A percentile compares a stretch with the other conserved stretches of the same genome.
Evolutionary conservation across 2,329 filamentous ascomycete genomes (phyloP).

Genomic region (Alternaria gaisen): DNA sequence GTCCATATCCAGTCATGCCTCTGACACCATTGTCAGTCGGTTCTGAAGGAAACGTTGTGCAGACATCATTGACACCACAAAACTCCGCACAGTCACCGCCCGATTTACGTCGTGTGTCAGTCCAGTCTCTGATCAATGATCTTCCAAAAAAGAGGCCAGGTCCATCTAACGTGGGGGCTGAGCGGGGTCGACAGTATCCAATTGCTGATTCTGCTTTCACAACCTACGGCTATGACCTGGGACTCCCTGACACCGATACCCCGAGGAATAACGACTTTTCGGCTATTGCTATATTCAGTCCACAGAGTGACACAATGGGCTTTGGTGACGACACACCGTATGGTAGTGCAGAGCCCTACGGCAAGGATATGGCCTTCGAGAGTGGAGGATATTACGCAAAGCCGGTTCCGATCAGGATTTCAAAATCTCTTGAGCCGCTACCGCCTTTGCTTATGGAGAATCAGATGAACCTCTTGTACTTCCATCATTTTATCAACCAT

Average conservation of each 20-base stretch:
- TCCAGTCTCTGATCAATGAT: slow-evolving; percentile 67
- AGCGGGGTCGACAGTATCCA: slow-evolving; percentile 49
- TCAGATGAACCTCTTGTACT: slow-evolving; percentile 81
- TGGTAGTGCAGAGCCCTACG: slow-evolving; percentile 49
- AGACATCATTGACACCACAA: slow-evolving; percentile 30
- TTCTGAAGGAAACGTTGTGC: slow-evolving; percentile 42
- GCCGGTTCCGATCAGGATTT: slow-evolving; percentile 71
- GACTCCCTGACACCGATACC: slow-evolving; percentile 73
- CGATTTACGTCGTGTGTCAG: slow-evolving; percentile 65
- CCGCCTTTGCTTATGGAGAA: slow-evolving; percentile 70
- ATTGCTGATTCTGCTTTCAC: slow-evolving; percentile 46
- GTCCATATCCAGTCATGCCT: slow-evolving; percentile 55
- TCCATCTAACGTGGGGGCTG: slow-evolving; percentile 51
- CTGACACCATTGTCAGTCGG: slow-evolving; percentile 55
- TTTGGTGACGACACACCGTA: slow-evolving; percentile 48
- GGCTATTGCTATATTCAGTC: slow-evolving; percentile 63
- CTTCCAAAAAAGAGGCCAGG: slow-evolving; percentile 27
- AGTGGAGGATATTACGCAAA: slow-evolving; percentile 74
- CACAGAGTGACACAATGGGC: slow-evolving; percentile 40
- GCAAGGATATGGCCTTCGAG: slow-evolving; percentile 63
- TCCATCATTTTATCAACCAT: slow-evolving; percentile 79
- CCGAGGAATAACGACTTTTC: slow-evolving; percentile 74
- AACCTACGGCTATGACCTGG: slow-evolving; percentile 76
- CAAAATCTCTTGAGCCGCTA: slow-evolving; percentile 64
- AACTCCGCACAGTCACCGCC: slow-evolving; percentile 46